Base-by-base conservation (phyloP, 306 rosid genomes). In the Leucaena leucocephala region DNA sequence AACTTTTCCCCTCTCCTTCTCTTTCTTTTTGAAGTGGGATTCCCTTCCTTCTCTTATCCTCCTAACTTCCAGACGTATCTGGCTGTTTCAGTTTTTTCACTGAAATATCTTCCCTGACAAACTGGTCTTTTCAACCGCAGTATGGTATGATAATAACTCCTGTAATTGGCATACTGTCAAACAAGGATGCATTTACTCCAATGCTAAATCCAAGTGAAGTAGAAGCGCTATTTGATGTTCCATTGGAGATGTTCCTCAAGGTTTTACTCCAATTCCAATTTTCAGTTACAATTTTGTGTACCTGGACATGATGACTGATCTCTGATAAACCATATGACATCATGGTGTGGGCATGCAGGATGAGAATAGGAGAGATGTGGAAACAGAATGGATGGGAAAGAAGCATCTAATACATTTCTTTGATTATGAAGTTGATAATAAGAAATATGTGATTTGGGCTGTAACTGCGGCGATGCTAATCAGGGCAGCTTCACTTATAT, bases 181-280 rank as follows among this genome's bases (percentile, higher is more conserved):
- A 88, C 80, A 88, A 80, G 85, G 81, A 88, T 84, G 87, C 92
- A 78, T 94, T 92, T 73, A 82, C 82, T 62, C 95, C 98, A 36
- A 57, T 81, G 75, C 83, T 88, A 76, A 87, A 86, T 67, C 70
- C 92, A 15, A 86, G 92, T 70, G 98, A 94, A 88, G 97, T 92
- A 43, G 95, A 91, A 81, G 89, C 86, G 42, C 46, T 94, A 77
- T 94, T 94, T 58, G 88, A 94, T 81, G 97, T 77, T 78, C 98
- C 98, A 3, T 82, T 94, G 77, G 97, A 89, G 81, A 87, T 94
- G 97, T 92, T 92, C 86, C 97, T 92, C 76, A 88, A 92, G 98
- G 98, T 93, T 67, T n/a, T 38, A 40, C 62, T 73, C 52, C 49
- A 3, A 6, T 76, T 73, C 57, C 52, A 16, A 5, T 78, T 77